Percentiles rank a stretch among this genome's conserved stretches.
Evolutionary conservation across 768 basidiomycete genomes (phyloP).

Genomic region (Vishniacozyma victoriae): DNA sequence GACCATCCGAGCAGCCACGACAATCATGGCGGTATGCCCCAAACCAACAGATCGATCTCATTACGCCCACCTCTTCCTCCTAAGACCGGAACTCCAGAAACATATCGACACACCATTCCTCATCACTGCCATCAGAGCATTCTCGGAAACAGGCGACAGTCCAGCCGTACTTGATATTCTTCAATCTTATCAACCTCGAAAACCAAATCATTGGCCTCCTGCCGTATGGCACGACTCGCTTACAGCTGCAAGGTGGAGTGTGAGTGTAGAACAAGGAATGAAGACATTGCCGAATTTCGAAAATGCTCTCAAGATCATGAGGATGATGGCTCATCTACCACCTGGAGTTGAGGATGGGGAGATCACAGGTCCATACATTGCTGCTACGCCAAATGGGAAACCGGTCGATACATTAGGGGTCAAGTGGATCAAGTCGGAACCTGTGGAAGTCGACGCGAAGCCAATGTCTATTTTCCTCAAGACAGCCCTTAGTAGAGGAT

Average conservation of each 20-base stretch:
- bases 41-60: conserved; percentile 20
- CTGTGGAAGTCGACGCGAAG: conserved; percentile 9
- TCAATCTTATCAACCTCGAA: conserved; percentile 13
- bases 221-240: conserved; percentile 22
- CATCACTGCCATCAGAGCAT: conserved; percentile 12
- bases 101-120: conserved; percentile 17
- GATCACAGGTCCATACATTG: conserved; percentile 1
- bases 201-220: conserved; percentile 16
- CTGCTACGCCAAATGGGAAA: conserved; percentile 17
- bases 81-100: conserved; percentile 1
- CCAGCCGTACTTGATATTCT: conserved; percentile 18
- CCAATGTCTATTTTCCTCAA: conserved; percentile 18
- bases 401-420: conserved; percentile 8
- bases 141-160: conserved; percentile 23
- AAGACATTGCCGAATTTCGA: conserved; percentile 32
- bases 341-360: conserved; percentile 3
- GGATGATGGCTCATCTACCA: conserved; percentile 21
- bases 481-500: conserved; percentile 5
- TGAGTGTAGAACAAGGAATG: neutral
- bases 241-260: conserved; percentile 24
- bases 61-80: conserved; percentile 24
- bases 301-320: conserved; percentile 14
- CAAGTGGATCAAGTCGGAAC: conserved; percentile 8
- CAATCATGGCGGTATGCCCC: conserved; percentile 18
- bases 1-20: conserved; percentile 22